Base-by-base conservation (phyloP, 2,329 filamentous ascomycete genomes). In the Colletotrichum brevisporum region DNA sequence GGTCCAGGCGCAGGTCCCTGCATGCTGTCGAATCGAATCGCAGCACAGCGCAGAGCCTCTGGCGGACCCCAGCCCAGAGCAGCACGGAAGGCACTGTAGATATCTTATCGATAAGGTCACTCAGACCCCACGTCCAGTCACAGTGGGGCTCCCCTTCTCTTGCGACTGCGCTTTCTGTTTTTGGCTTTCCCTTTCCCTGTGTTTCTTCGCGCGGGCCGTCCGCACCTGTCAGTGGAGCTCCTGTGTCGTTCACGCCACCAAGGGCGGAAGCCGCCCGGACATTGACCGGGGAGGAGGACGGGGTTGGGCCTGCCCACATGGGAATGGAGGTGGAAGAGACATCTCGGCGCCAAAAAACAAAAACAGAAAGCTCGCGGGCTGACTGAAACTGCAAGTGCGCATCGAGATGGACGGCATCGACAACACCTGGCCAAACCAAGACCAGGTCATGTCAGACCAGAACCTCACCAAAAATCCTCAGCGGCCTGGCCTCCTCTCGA, bases 51-150 rank as follows among this genome's bases (percentile, higher is more conserved):
- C 61, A 68, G 65, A 69, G 43, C 66, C 66, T 48, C 66, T 54
- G 21, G 51, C 51, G 66, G 66, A 43, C 24, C 41, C 50, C 48
- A 41, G n/a, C 8, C 16, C 41, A 16, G 41, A 18, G n/a, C n/a
- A 47, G 18, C 21, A 18, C 18, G 18, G 10, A 50, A 50, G n/a
- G 47, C 10, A 15, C n/a, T 9, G 4, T 50, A 12, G 6, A 18
- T 27, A 8, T 27, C 59, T 60, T 69, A 69, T 69, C 66, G 66
- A 69, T 69, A 69, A 61, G 45, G 36, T n/a, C 10, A 9, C 39
- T 41, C 43, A 18, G 53, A 36, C 41, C 39, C 45, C 9, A 18
- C 26, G 26, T 59, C 39, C 39, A 47, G 36, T 24, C 21, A 36
- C 27, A 45, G 53, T 58, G 60, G 41, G 47, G 18, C 45, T 16